phyloP scores from a whole-genome alignment of 1,284 basidiomycete genomes.

The Microbotryomycetes sp. region DNA sequence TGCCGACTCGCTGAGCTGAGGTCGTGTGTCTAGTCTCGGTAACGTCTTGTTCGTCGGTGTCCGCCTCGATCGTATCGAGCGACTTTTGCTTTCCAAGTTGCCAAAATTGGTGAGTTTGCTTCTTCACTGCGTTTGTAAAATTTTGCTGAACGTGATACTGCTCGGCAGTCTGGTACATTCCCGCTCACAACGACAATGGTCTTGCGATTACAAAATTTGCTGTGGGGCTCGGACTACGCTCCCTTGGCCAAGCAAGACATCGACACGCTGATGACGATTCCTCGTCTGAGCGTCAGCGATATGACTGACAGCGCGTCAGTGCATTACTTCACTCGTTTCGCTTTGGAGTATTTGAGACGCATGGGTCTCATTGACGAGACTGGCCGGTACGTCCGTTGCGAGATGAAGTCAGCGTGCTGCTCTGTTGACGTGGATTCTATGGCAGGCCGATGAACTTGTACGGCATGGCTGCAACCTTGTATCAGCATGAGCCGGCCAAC shows the following conservation, averaged over 20 bases:
- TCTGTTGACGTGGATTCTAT: neutral
- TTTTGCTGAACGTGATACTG: neutral
- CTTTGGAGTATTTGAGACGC: slow-evolving; percentile 60
- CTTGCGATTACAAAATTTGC: slow-evolving; percentile 57
- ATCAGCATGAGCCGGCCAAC: slow-evolving; percentile 62
- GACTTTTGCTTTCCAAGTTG: slow-evolving; percentile 57
- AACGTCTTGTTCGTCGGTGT: slow-evolving; percentile 65
- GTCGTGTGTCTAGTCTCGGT: slow-evolving; percentile 44
- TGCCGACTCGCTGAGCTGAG: neutral
- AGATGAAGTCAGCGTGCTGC: neutral
- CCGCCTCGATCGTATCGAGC: slow-evolving; percentile 55
- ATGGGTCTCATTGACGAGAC: slow-evolving; percentile 50
- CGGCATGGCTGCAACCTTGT: slow-evolving; percentile 44
- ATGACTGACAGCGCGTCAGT: slow-evolving; percentile 49
- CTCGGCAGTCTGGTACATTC: slow-evolving; percentile 52
- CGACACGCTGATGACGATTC: slow-evolving; percentile 52
- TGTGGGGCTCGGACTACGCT: slow-evolving; percentile 55
- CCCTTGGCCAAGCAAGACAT: slow-evolving; percentile 51
- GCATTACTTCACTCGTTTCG: slow-evolving; percentile 60
- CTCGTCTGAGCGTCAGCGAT: slow-evolving; percentile 55
- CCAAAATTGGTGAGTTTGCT: slow-evolving; percentile 48
- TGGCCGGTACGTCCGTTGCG: slow-evolving; percentile 41
- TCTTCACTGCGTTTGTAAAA: neutral
- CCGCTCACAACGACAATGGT: slow-evolving; percentile 59
- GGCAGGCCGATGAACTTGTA: slow-evolving; percentile 54